Conservation (phyloP, 106 monocot species). For the Dactylorhiza incarnata region DNA sequence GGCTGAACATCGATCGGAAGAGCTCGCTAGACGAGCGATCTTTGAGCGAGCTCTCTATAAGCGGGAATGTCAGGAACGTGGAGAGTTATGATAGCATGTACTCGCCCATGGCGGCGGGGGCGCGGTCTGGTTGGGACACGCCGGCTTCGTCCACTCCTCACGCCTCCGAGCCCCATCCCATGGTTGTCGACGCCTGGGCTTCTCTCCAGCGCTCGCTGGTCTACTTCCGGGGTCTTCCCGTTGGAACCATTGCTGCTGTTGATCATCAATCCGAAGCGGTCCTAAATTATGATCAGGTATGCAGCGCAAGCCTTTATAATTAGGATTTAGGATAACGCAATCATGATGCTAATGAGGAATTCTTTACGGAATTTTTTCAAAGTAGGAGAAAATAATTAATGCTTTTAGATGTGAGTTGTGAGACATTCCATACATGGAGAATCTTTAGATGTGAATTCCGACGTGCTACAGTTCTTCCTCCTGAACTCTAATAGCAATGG, state of each 20-base stretch:
- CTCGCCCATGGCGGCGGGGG: slow-evolving; percentile 32
- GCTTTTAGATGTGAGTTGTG: not conserved
- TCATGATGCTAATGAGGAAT: no score
- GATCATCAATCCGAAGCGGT: slow-evolving; percentile 87
- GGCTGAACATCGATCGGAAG: slow-evolving; percentile 73
- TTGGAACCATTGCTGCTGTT: slow-evolving; percentile 82
- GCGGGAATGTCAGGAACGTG: slow-evolving; percentile 17
- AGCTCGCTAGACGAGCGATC: slow-evolving; percentile 80
- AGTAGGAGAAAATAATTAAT: no score
- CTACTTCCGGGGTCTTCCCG: slow-evolving; percentile 60
- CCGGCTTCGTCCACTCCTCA: slow-evolving; percentile 29
- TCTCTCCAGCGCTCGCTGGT: slow-evolving; percentile 72
- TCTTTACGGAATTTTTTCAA: no score
- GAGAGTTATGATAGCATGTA: slow-evolving; percentile 51
- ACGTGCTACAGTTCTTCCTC: no score
- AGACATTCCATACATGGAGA: no score
- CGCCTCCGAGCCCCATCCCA: slow-evolving; percentile 75
- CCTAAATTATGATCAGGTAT: slow-evolving; percentile 95
- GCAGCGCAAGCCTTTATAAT: no score
- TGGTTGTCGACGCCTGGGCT: slow-evolving; percentile 85
- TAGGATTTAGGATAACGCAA: no score
- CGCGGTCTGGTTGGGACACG: slow-evolving; percentile 31
- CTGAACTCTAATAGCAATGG: no score
- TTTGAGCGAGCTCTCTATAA: slow-evolving; percentile 50
- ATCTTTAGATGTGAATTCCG: no score